phyloP scores from a whole-genome alignment of 2,329 filamentous ascomycete species.

The Davidsoniella neocaledoniae region DNA sequence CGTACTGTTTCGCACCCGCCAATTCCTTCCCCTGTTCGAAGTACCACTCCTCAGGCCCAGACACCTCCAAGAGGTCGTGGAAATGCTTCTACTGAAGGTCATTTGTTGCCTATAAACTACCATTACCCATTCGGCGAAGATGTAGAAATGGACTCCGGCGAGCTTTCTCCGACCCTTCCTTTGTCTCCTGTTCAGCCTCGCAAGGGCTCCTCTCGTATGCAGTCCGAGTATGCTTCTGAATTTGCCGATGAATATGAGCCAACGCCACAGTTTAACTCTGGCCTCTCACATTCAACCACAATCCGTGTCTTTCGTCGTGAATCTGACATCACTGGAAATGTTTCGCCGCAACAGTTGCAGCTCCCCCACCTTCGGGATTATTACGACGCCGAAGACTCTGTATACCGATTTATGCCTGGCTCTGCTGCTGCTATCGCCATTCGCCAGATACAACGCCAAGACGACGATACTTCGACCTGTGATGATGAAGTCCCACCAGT shows the following conservation, averaged over 20 bases:
- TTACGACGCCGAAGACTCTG: slow-evolving; percentile 20
- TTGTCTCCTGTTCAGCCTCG: slow-evolving; percentile 8
- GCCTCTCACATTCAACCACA: slow-evolving; percentile 8
- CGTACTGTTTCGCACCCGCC: background rate
- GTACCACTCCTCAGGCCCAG: background rate
- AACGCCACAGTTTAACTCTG: slow-evolving; percentile 6
- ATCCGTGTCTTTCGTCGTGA: slow-evolving; percentile 30
- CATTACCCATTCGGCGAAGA: slow-evolving; percentile 12
- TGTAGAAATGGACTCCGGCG: slow-evolving; percentile 6
- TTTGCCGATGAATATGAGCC: slow-evolving; percentile 25
- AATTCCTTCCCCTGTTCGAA: background rate
- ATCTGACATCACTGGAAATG: slow-evolving; percentile 17
- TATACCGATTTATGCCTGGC: slow-evolving; percentile 22
- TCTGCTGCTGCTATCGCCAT: slow-evolving; percentile 16
- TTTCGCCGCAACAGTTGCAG: background rate
- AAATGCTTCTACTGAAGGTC: background rate
- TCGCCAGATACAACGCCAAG: slow-evolving; percentile 16
- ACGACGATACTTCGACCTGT: slow-evolving; percentile 22
- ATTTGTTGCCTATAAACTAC: slow-evolving; percentile 11
- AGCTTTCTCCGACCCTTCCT: slow-evolving; percentile 11
- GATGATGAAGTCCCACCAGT: slow-evolving; percentile 13
- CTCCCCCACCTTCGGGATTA: slow-evolving; percentile 6
- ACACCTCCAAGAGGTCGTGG: background rate
- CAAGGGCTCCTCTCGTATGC: background rate
- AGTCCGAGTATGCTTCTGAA: slow-evolving; percentile 15